Percentiles rank a stretch among this genome's conserved stretches.
These are phyloP conservation scores for Phanerochaete sordida DNA, from an alignment of 768 basidiomycete species.

Conservation along the genomic window DNA sequence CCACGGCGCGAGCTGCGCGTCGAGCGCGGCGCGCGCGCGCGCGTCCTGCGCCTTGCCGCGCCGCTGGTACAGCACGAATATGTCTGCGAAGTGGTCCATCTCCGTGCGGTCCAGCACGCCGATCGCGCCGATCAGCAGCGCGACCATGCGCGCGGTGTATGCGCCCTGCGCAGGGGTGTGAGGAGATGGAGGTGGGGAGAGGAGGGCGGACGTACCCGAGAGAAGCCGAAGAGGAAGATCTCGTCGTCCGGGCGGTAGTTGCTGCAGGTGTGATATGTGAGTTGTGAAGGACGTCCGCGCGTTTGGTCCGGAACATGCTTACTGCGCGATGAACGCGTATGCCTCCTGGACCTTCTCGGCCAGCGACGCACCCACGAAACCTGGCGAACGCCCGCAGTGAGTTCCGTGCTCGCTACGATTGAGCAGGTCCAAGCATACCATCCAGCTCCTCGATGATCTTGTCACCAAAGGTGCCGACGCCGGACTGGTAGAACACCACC, in stretches of 20 bases:
- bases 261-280: constrained; percentile 29
- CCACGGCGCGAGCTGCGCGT: constrained; percentile 51
- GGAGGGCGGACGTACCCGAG: constrained; percentile 44
- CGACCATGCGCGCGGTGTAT: constrained; percentile 74
- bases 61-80: constrained; percentile 60
- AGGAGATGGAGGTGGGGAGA: too few relatives aligned
- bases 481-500: constrained; percentile 30
- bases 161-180: constrained; percentile 67
- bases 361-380: constrained; percentile 59
- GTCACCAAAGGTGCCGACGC: constrained; percentile 52
- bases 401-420: background rate
- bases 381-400: constrained; percentile 31
- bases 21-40: constrained; percentile 35
- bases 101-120: constrained; percentile 67
- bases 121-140: constrained; percentile 66
- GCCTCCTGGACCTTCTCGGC: constrained; percentile 75
- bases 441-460: constrained; percentile 59
- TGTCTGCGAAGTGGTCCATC: constrained; percentile 68
- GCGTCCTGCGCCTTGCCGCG: constrained; percentile 51
- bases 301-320: constrained; percentile 25
- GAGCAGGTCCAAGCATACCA: too few relatives aligned
- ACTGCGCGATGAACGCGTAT: constrained; percentile 81
- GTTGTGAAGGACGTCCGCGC: background rate
- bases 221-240: constrained; percentile 77
- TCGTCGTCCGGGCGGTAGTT: constrained; percentile 70